Evolutionary conservation across 345 rosid species (phyloP).

Genomic region (Camelina neglecta): DNA sequence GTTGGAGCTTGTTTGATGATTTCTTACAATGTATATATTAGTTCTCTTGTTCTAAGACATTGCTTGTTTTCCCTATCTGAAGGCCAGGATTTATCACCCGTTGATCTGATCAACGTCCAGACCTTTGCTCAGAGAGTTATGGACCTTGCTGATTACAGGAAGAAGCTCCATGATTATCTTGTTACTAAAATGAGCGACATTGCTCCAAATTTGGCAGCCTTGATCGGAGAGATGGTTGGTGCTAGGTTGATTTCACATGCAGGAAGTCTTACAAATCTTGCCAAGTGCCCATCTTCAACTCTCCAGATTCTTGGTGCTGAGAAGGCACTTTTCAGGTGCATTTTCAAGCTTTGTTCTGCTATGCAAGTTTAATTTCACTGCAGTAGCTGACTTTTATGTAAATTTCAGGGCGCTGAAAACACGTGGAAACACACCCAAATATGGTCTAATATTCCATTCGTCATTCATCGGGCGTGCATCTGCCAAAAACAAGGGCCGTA

Average conservation of each 20-base stretch:
- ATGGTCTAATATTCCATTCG: conserved; percentile 93
- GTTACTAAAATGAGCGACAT: conserved; percentile 88
- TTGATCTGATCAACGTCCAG: conserved; percentile 89
- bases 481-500: conserved; percentile 90
- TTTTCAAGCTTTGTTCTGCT: not conserved
- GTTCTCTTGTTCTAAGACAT: not conserved
- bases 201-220: conserved; percentile 91
- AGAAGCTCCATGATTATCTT: conserved; percentile 83
- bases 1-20: not conserved
- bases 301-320: conserved; percentile 98
- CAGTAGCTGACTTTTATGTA: conserved; percentile 10
- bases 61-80: conserved; percentile 32
- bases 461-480: conserved; percentile 91
- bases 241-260: conserved; percentile 98
- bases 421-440: conserved; percentile 95
- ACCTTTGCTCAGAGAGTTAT: conserved; percentile 83
- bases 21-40: not conserved
- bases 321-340: conserved; percentile 90
- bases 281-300: conserved; percentile 97
- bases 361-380: not conserved
- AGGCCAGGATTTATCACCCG: conserved; percentile 86
- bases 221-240: conserved; percentile 93
- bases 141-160: conserved; percentile 86
- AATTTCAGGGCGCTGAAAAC: conserved; percentile 82
- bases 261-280: conserved; percentile 95